Evolutionary conservation across 495 filamentous ascomycete species (phyloP).

Genomic region (Podospora conica): DNA sequence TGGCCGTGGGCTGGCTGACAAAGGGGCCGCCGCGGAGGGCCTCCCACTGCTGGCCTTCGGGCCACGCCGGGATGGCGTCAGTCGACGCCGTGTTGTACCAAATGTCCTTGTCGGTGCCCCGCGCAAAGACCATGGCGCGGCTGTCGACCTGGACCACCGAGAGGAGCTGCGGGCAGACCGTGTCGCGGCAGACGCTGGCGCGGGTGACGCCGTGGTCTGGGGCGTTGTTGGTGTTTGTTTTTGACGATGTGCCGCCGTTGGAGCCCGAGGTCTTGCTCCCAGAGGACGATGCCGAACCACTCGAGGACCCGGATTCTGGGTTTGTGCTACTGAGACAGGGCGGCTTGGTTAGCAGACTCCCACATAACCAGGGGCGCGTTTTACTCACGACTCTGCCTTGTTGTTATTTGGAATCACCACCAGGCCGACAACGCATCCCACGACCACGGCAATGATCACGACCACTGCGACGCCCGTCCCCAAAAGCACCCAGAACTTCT

Average conservation of each 20-base stretch:
- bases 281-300: neutral
- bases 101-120: conserved; percentile 6
- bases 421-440: conserved; percentile 1
- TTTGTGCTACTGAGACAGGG: neutral
- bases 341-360: neutral
- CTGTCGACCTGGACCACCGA: neutral
- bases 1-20: conserved; percentile 7
- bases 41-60: neutral
- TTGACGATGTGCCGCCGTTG: neutral
- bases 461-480: neutral
- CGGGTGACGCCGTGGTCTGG: neutral
- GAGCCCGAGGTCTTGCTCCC: neutral
- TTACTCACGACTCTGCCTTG: neutral
- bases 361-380: too few species aligned
- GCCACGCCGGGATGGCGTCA: neutral
- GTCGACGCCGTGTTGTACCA: conserved; percentile 5
- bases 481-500: neutral
- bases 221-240: neutral
- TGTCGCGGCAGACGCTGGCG: conserved; percentile 1
- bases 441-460: conserved; percentile 1
- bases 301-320: neutral
- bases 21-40: conserved; percentile 9
- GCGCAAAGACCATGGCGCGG: conserved; percentile 3
- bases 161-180: conserved; percentile 9
- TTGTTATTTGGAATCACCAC: neutral